phyloP scores from a whole-genome alignment of 495 filamentous ascomycete genomes.

The Aspergillus bertholletiae region DNA sequence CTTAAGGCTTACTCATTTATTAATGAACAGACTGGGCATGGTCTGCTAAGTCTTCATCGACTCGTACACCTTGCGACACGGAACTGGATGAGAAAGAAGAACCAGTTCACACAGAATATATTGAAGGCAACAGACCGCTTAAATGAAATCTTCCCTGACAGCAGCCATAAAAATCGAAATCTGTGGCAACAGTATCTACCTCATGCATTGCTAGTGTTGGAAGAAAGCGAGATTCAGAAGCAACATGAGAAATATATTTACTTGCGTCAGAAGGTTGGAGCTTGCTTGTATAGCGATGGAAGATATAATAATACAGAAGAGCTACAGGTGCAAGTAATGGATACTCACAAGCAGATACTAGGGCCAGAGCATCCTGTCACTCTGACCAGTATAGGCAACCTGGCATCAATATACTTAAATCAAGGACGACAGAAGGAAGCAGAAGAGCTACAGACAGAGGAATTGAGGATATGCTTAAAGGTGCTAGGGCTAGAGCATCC shows the following conservation, averaged over 20 bases:
- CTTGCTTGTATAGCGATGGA: constrained; percentile 3
- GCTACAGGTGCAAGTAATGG: too few relatives aligned
- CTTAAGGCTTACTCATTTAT: constrained; percentile 26
- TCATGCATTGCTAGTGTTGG: constrained; percentile 15
- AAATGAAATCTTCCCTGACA: constrained; percentile 16
- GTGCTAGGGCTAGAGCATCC: too few relatives aligned
- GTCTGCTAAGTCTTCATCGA: constrained; percentile 21
- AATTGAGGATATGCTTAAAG: constrained; percentile 8
- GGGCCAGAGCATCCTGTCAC: too few relatives aligned
- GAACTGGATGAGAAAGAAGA: constrained; percentile 26
- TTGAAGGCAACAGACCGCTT: constrained; percentile 11
- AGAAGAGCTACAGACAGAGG: constrained; percentile 14
- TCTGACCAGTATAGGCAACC: too few relatives aligned
- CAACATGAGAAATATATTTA: neutral
- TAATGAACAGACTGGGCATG: constrained; percentile 5
- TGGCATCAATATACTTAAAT: too few relatives aligned
- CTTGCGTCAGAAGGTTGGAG: neutral
- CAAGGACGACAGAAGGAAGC: too few relatives aligned
- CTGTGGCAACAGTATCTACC: constrained; percentile 25
- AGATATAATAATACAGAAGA: too few relatives aligned
- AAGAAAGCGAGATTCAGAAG: neutral
- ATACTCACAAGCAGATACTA: too few relatives aligned
- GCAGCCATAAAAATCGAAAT: constrained; percentile 18
- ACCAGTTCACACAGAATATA: constrained; percentile 6
- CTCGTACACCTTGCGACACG: constrained; percentile 34